Evolutionary conservation across 1,139 yeast genomes (phyloP), one percentile per base, ranked within the genome.

Genomic region (Candida pseudoviswanathii): DNA sequence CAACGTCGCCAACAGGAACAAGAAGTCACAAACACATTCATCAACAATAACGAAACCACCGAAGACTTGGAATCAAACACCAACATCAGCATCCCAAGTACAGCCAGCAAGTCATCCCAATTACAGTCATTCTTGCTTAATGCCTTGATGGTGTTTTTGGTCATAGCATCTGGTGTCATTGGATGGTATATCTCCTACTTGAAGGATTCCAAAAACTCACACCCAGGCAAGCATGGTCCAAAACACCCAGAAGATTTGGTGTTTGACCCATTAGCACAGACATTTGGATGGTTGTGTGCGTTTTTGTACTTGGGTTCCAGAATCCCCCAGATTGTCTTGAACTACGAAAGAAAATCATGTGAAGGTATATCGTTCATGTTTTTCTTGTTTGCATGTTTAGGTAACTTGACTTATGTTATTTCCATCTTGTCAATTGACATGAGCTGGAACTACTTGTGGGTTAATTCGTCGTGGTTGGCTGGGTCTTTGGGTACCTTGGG

Each of bases 261-360:
- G 37, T 82, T 85, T 63, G 92, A 89, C 63, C 81, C 85, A 22
- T 67, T 87, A 57, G 97, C 96, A 1, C 98, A 92, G 68, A 69
- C 82, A 39, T 89, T 90, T 66, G 98, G 98, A 26, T 92, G 96
- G 89, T 70, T 90, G 48, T 90, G 97, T 71, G 97, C 98, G 1
- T 67, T 77, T 1, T 76, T 92, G 44, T 92, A 92, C 65, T 71
- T 92, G 57, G 96, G 97, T 1, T 90, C 97, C 11, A 76, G 98
- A 58, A 68, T 92, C 25, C 98, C 98, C 0, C 98, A 92, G 69
- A 89, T 92, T 52, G 66, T 89, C 51, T 77, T 92, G 53, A 92
- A 92, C 68, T 89, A 77, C 63, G 77, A 85, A 65, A 79, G 97
- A 59, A 90, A 90, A 69, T 87, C 96, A 2, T 89, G 96, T 62